Evolutionary conservation across 805 yeast species (phyloP), one percentile per base, ranked within the genome.

Genomic region (Yarrowia sp.): DNA sequence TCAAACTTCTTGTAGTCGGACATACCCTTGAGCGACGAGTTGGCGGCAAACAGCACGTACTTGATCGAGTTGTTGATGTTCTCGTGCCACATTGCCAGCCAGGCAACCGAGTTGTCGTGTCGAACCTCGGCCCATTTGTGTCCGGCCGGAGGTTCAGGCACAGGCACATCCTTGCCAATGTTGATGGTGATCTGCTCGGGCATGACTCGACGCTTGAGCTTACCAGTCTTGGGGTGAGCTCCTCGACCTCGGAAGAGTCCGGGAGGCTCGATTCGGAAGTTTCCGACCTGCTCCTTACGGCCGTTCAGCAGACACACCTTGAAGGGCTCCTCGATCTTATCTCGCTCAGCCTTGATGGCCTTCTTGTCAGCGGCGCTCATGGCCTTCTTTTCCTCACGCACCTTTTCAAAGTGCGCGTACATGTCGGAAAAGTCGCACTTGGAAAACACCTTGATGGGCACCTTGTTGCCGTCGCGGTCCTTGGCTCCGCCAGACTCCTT

Each of bases 11-110:
- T 92, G 78, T 82, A 90, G 78, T 94, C 98, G 73, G 95, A 88
- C 78, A 89, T 87, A 64, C 98, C 98, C 79, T 93, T 94, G 71
- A 94, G 81, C 0, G 97, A 89, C 0, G 98, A 93, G 73, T 86
- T 91, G 22, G 94, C 95, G 5, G 97, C 97, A 78, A 94, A 87
- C 75, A 97, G 82, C 66, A 94, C 98, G 76, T 94, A 94, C 78
- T 94, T 94, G 73, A 87, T 85, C 38, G 89, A 83, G 72, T 89
- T 90, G 61, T 91, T 87, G 72, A 94, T 90, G 75, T 94, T 94
- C 78, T 94, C 98, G 76, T 89, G 88, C 98, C 98, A 94, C 90
- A 89, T 92, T 0, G 98, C 98, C 68, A 94, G 82, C 99, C 99
- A 94, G 12, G 94, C 87, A 36, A 93, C 98, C 0, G 92, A 88